Evolutionary conservation across 169 alveolate species (phyloP).

Genomic region (Perkinsus chesapeaki): DNA sequence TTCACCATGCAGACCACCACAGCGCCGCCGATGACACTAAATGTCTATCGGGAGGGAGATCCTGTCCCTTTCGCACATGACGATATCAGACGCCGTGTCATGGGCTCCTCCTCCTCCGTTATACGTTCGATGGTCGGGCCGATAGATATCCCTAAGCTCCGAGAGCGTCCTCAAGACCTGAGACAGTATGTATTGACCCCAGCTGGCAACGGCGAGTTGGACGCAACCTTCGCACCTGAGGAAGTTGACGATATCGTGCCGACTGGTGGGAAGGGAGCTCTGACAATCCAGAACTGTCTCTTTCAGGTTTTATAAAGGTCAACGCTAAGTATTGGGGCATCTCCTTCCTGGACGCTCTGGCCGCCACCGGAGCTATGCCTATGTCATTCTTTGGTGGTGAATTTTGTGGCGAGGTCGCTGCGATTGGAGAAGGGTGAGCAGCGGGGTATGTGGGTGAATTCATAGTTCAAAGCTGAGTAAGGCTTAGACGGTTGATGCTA

Average conservation of each 20-base stretch:
- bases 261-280: background rate
- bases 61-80: background rate
- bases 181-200: background rate
- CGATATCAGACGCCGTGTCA: background rate
- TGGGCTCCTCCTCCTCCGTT: background rate
- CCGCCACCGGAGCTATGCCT: background rate
- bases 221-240: background rate
- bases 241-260: background rate
- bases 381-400: background rate
- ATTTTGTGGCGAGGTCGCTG: background rate
- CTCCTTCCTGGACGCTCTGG: background rate
- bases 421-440: background rate
- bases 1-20: background rate
- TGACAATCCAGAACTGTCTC: too few species aligned
- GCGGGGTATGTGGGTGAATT: too few species aligned
- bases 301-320: background rate
- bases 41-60: background rate
- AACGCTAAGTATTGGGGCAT: background rate
- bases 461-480: too few species aligned
- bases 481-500: too few species aligned
- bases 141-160: background rate
- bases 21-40: background rate
- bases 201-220: background rate
- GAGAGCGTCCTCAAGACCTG: background rate
- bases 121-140: background rate